Conservation (phyloP, 176 grass and related monocot genomes). For the Oryza australiensis region DNA sequence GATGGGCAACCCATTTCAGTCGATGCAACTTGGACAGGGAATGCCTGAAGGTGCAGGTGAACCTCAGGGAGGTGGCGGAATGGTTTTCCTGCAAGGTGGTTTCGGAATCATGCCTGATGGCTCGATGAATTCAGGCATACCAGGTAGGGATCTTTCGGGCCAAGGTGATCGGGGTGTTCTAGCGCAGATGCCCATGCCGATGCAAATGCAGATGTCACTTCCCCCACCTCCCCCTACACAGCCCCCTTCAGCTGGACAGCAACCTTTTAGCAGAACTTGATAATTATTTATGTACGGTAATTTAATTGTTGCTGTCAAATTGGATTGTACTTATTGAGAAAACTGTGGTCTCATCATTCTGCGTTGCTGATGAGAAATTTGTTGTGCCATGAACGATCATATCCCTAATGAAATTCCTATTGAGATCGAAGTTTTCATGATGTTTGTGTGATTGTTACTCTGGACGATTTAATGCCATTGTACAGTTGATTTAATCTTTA, state of each 20-base stretch:
- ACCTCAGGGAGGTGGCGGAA: slow-evolving; percentile 51
- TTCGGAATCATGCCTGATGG: slow-evolving; percentile 52
- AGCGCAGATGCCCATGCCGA: slow-evolving; percentile 53
- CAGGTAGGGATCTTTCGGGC: slow-evolving; percentile 32
- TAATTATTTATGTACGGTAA: slow-evolving; percentile 10
- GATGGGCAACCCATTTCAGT: slow-evolving; percentile 55
- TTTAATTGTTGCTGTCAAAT: slow-evolving; percentile 31
- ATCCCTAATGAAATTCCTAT: slow-evolving; percentile 10
- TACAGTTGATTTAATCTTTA: neutral
- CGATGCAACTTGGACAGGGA: slow-evolving; percentile 53
- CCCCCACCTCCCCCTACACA: slow-evolving; percentile 57
- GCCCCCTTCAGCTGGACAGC: slow-evolving; percentile 52
- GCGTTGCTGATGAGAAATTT: slow-evolving; percentile 14
- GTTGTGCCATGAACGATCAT: slow-evolving; percentile 20
- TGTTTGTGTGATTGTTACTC: neutral
- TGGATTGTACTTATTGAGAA: slow-evolving; percentile 1
- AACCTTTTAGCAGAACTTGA: slow-evolving; percentile 59
- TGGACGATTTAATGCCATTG: neutral
- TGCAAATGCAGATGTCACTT: slow-evolving; percentile 68
- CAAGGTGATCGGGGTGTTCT: slow-evolving; percentile 54
- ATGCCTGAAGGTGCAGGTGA: slow-evolving; percentile 56
- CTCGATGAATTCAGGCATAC: slow-evolving; percentile 40
- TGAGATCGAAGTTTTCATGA: neutral
- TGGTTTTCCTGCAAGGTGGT: slow-evolving; percentile 61
- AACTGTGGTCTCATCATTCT: slow-evolving; percentile 20